Percentiles rank a stretch among this genome's conserved stretches.
Conservation (phyloP, 2,329 filamentous ascomycete species). For the Ophiostoma montium region DNA sequence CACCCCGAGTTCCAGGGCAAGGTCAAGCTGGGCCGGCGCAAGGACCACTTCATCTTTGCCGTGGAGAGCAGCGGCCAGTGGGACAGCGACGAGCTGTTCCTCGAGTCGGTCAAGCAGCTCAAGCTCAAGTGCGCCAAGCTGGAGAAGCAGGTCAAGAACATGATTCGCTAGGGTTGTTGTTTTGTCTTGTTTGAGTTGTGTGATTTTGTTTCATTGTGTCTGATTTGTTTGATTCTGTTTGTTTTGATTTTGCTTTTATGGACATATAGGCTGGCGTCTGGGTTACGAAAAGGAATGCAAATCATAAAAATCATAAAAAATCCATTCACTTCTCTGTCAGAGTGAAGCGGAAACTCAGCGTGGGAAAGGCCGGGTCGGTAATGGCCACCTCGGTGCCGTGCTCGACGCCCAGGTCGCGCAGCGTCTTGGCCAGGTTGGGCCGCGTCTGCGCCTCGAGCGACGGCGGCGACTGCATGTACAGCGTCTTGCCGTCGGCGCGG, state of each 20-base stretch:
- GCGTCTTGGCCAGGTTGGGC: conserved; percentile 64
- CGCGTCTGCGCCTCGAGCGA: conserved; percentile 74
- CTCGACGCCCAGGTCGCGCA: conserved; percentile 56
- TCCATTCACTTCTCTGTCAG: conserved; percentile 22
- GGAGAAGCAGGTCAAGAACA: conserved; percentile 54
- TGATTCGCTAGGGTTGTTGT: conserved; percentile 31
- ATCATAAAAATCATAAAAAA: no score
- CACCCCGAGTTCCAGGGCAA: conserved; percentile 91
- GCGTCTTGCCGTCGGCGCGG: conserved; percentile 60
- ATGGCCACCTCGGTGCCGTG: conserved; percentile 84
- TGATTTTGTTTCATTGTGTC: not conserved
- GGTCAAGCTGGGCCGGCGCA: conserved; percentile 77
- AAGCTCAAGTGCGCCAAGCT: conserved; percentile 71
- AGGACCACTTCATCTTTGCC: conserved; percentile 96
- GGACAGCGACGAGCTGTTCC: conserved; percentile 83
- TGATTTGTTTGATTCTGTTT: not conserved
- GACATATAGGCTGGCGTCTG: no score
- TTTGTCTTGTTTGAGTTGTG: not conserved
- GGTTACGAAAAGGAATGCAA: no score
- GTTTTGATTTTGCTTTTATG: no score
- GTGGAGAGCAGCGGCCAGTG: conserved; percentile 93
- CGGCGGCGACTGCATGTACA: conserved; percentile 80
- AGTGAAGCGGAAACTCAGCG: conserved; percentile 49
- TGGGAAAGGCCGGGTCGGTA: conserved; percentile 76
- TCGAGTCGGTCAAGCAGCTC: conserved; percentile 73